Evolutionary conservation across 148 eudicot genomes (phyloP).

Genomic region (Camellia japonica): DNA sequence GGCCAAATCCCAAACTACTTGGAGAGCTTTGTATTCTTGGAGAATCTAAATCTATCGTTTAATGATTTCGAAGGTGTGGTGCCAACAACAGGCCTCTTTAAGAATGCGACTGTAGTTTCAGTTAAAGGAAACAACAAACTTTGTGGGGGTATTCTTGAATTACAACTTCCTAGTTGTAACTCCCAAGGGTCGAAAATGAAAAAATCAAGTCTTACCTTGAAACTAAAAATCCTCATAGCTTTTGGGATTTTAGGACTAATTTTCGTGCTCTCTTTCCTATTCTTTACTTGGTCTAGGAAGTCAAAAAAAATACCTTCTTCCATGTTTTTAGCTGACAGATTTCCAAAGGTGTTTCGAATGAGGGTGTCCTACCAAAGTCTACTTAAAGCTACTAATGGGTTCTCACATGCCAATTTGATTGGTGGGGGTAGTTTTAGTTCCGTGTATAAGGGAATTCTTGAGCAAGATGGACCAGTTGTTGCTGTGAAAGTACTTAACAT

Average conservation of each 20-base stretch:
- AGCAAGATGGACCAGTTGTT: too few species aligned
- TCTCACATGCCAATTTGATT: too few species aligned
- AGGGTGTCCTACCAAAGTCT: too few species aligned
- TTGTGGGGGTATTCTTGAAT: too few species aligned
- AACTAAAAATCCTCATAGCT: background rate
- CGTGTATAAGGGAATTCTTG: too few species aligned
- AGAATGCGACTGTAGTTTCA: constrained; percentile 16
- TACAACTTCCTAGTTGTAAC: too few species aligned
- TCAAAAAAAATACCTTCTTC: background rate
- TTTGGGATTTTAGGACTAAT: too few species aligned
- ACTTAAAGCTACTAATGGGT: too few species aligned
- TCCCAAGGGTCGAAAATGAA: constrained; percentile 14
- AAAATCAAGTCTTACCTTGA: background rate
- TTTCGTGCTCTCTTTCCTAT: background rate
- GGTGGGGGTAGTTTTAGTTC: too few species aligned
- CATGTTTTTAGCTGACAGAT: too few species aligned
- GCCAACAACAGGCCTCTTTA: constrained; percentile 25
- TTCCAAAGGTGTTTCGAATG: too few species aligned
- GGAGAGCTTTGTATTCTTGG: background rate
- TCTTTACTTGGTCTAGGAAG: background rate
- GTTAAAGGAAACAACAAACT: background rate
- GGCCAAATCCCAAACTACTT: constrained; percentile 27
- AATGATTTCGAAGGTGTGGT: constrained; percentile 36
- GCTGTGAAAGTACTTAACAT: too few species aligned
- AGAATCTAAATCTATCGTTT: constrained; percentile 17